Base-by-base conservation (phyloP, 495 filamentous ascomycete species). In the Lichenothelia convexa region DNA sequence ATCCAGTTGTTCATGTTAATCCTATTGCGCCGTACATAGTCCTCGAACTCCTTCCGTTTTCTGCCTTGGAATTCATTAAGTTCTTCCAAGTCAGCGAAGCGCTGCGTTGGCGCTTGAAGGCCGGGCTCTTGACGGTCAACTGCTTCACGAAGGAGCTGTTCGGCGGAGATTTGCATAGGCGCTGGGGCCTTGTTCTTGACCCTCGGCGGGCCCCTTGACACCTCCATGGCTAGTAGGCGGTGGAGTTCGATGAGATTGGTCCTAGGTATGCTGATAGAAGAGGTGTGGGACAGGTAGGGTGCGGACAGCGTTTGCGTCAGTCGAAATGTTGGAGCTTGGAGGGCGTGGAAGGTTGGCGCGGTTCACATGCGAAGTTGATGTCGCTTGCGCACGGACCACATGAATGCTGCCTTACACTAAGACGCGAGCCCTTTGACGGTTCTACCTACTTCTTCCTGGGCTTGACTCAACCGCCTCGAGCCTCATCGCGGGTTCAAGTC, bases 1-100 rank as follows among this genome's bases (percentile, higher is more conserved):
- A 92, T 84, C 89, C 89, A 97, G 55, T 97, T 95, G 58, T 89
- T 89, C 68, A 94, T 85, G 45, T 93, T 93, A 49, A 95, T 67
- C 46, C 86, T 61, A 51, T 95, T 94, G 35, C 91, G 80, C 40
- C 82, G 77, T 34, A 94, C 82, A 80, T 93, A 95, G 65, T 93
- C 80, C 56, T 97, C 89, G 49, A 92, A 97, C 49, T 94, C 89
- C 56, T 84, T 91, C 45, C 89, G 65, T 60, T 94, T 94, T 36
- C 89, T 72, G 35, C 84, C 87, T 49, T 95, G 89, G 60, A 80
- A 93, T 57, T 95, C 89, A 62, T 95, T 87, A 27, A 97, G 69
- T 65, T 97, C 89, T 64, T 97, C 89, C 49, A 97, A 71, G 50
- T 97, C 89, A 35, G 80, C 83, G 41, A 97, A 95, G 12, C 82